phyloP scores from a whole-genome alignment of 805 yeast species.

The Yarrowia osloensis region DNA sequence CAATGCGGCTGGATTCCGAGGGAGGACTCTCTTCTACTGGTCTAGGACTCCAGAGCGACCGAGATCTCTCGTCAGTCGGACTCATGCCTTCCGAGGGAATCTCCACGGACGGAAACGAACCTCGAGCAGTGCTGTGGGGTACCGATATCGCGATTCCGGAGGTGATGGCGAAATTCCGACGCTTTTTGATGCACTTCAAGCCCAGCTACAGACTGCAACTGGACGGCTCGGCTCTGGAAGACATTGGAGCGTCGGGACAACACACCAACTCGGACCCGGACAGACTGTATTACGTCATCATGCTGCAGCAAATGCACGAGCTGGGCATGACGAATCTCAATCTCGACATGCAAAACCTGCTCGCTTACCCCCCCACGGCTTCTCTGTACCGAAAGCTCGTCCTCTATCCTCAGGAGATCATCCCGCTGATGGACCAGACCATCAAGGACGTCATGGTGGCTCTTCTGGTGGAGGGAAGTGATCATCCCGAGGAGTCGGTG shows the following conservation, averaged over 20 bases:
- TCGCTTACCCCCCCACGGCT: constrained; percentile 72
- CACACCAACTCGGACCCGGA: constrained; percentile 54
- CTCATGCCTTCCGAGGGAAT: neutral
- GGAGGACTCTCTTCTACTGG: neutral
- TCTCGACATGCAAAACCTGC: constrained; percentile 77
- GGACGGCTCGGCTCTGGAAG: constrained; percentile 41
- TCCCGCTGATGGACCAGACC: constrained; percentile 97
- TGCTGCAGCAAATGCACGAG: constrained; percentile 70
- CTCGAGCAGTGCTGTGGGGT: constrained; percentile 95
- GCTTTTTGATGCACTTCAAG: constrained; percentile 82
- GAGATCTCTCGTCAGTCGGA: neutral
- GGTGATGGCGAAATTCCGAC: constrained; percentile 74
- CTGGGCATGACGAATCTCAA: constrained; percentile 81
- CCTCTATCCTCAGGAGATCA: constrained; percentile 93
- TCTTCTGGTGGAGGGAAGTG: constrained; percentile 40
- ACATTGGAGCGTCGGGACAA: constrained; percentile 41
- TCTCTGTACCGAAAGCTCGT: constrained; percentile 82
- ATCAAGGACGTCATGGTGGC: constrained; percentile 81
- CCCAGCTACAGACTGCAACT: constrained; percentile 67
- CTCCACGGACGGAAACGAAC: constrained; percentile 55
- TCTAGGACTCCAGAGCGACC: neutral
- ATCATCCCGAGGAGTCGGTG: constrained; percentile 37
- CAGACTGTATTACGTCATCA: constrained; percentile 69
- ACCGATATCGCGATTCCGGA: constrained; percentile 93
- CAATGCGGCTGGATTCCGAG: constrained; percentile 13